These are phyloP conservation scores for Allium cepa DNA, from an alignment of 106 monocot genomes.

Conservation along the genomic window DNA sequence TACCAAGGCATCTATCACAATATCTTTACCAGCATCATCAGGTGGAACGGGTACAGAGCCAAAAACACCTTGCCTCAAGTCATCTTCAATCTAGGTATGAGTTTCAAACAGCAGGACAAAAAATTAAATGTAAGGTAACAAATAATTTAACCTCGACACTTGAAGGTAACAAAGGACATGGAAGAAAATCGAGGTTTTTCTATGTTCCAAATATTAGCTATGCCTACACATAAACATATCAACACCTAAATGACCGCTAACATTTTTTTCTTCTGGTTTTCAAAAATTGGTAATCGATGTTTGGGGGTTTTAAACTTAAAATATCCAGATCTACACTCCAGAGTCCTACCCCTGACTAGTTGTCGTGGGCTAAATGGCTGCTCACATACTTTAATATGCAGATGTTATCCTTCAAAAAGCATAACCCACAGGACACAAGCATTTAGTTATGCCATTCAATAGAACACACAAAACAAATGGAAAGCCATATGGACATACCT, in stretches of 20 bases:
- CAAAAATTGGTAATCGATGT: too few species aligned
- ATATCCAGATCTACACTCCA: too few species aligned
- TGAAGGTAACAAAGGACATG: neutral
- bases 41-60: constrained; percentile 67
- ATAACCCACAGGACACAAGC: too few species aligned
- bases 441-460: neutral
- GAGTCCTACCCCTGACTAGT: too few species aligned
- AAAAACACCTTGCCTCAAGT: constrained; percentile 48
- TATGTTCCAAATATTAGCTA: neutral
- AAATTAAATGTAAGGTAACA: neutral
- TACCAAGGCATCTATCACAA: constrained; percentile 62
- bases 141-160: too few species aligned
- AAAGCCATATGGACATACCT: constrained; percentile 39
- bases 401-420: too few species aligned
- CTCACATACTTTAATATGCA: too few species aligned
- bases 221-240: neutral
- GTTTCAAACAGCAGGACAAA: neutral
- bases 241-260: too few species aligned
- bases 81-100: constrained; percentile 50
- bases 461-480: neutral
- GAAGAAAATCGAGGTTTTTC: neutral
- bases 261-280: too few species aligned
- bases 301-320: too few species aligned
- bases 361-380: too few species aligned
- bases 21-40: constrained; percentile 66